Conservation (phyloP, 495 filamentous ascomycete species). For the Thozetella sp. region DNA sequence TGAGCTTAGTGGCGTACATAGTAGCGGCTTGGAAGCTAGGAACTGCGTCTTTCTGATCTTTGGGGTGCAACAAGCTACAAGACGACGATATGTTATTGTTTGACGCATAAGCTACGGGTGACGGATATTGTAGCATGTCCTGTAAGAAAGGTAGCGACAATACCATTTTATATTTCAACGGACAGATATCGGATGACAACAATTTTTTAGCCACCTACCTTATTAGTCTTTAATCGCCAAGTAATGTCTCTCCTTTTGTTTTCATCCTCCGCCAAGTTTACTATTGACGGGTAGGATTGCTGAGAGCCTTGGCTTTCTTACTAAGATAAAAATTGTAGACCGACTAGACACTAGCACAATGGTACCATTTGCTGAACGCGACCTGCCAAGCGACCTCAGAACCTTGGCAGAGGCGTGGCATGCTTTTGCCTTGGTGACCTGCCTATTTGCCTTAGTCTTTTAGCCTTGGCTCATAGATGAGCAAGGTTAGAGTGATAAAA, state of each 20-base stretch:
- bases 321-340: background rate
- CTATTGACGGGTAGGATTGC: background rate
- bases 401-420: background rate
- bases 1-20: background rate
- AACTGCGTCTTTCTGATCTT: too few relatives aligned
- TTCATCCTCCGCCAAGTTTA: background rate
- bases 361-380: background rate
- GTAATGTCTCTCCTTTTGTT: background rate
- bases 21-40: background rate
- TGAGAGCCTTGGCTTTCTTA: background rate
- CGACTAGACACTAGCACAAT: background rate
- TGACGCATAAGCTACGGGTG: background rate
- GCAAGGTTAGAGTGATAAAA: background rate
- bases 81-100: background rate
- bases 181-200: background rate
- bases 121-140: background rate
- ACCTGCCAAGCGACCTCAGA: background rate
- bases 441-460: too few relatives aligned
- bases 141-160: background rate
- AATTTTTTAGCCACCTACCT: background rate
- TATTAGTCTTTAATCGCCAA: background rate
- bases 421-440: background rate
- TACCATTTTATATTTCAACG: background rate
- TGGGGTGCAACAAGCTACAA: background rate
- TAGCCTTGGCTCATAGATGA: too few relatives aligned